Conservation (phyloP, 306 rosid genomes). For the Castanea sativa region DNA sequence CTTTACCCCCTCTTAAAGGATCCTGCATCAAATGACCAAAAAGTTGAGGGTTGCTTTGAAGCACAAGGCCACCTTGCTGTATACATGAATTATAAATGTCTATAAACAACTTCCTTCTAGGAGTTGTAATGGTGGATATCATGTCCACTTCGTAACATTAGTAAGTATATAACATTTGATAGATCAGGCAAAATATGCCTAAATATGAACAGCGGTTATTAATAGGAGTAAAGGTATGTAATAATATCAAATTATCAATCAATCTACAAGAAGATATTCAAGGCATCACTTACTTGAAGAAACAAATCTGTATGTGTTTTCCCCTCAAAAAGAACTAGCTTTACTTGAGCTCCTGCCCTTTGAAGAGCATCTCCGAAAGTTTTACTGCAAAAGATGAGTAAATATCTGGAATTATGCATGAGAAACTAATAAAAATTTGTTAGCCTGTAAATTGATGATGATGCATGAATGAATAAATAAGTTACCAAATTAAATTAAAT, state of each 20-base stretch:
- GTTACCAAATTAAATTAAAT: too few relatives aligned
- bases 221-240: neutral
- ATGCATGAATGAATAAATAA: too few relatives aligned
- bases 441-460: neutral
- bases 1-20: slow-evolving; percentile 91
- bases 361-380: slow-evolving; percentile 57
- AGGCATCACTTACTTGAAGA: slow-evolving; percentile 63
- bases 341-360: slow-evolving; percentile 63
- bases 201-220: neutral
- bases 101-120: neutral
- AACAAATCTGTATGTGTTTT: slow-evolving; percentile 97
- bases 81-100: neutral
- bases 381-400: slow-evolving; percentile 51
- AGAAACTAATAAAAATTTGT: neutral
- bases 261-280: neutral
- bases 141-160: neutral
- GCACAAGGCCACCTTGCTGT: neutral
- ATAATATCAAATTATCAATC: neutral
- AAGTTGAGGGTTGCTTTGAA: neutral
- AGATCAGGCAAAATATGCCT: neutral
- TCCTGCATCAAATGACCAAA: slow-evolving; percentile 52
- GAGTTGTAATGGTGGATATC: neutral
- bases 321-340: slow-evolving; percentile 68
- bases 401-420: slow-evolving; percentile 1
- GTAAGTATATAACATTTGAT: neutral